These are phyloP conservation scores for Ampelocalamus luodianensis DNA, from an alignment of 176 grass and related monocot species.

Conservation along the genomic window DNA sequence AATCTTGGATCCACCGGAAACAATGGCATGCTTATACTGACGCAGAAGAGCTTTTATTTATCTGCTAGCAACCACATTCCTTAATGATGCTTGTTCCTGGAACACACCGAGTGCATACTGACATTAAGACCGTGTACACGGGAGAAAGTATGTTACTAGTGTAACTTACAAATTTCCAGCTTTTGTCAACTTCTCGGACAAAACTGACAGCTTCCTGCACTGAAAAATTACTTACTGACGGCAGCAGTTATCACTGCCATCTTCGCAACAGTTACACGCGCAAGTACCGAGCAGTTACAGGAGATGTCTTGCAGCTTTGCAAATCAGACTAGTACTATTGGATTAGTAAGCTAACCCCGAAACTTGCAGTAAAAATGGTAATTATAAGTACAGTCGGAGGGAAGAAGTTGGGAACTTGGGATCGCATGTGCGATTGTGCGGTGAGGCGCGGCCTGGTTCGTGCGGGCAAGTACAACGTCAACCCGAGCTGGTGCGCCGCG, in stretches of 20 bases:
- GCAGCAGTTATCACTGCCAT: not conserved
- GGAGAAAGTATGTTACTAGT: not conserved
- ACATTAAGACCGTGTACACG: not conserved
- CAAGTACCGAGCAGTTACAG: slow-evolving; percentile 8
- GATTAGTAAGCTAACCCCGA: not conserved
- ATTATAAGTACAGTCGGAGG: not conserved
- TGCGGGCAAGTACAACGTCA: slow-evolving; percentile 23
- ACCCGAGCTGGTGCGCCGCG: not conserved
- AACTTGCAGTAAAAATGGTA: not conserved
- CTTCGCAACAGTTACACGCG: not conserved
- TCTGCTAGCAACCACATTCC: not conserved
- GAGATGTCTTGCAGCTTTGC: not conserved
- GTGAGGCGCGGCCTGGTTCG: not conserved
- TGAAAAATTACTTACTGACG: not conserved
- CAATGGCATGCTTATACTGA: not conserved
- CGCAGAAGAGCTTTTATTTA: not conserved
- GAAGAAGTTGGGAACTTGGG: not conserved
- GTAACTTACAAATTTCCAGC: not conserved
- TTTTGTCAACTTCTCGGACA: not conserved
- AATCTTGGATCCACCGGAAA: not conserved
- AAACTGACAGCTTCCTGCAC: not conserved
- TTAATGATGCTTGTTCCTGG: slow-evolving; percentile 28
- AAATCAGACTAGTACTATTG: not conserved
- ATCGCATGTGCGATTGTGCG: not conserved
- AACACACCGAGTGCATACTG: slow-evolving; percentile 3